These are phyloP conservation scores for Malus hybrid DNA, from an alignment of 331 rosid genomes.

Conservation along the genomic window DNA sequence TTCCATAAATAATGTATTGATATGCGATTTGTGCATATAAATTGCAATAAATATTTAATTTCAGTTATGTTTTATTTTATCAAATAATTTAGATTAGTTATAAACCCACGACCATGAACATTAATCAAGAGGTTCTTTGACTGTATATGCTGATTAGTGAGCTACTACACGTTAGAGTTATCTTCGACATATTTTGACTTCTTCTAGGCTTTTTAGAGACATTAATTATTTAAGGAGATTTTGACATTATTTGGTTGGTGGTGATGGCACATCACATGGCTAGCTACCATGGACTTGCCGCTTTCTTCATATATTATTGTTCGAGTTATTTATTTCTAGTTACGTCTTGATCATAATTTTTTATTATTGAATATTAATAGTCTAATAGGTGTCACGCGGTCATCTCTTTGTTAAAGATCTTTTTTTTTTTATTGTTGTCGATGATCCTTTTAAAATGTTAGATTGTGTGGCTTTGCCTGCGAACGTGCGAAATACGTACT, in stretches of 20 bases:
- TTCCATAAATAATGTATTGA: too few species aligned
- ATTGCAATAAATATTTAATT: neutral
- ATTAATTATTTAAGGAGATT: neutral
- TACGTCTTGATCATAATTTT: neutral
- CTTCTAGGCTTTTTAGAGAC: neutral
- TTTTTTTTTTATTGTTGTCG: neutral
- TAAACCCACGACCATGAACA: neutral
- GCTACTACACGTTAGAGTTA: neutral
- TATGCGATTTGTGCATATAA: neutral
- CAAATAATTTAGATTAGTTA: neutral
- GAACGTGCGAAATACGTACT: neutral
- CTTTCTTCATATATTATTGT: neutral
- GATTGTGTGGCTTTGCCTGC: neutral
- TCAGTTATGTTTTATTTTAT: neutral
- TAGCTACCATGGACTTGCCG: neutral
- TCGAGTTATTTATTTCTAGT: neutral
- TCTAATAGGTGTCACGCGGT: neutral
- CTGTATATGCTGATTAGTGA: neutral
- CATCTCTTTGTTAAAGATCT: neutral
- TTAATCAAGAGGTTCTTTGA: neutral
- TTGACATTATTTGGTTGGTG: neutral
- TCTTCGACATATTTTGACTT: neutral
- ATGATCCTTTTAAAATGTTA: neutral
- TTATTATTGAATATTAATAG: neutral
- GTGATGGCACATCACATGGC: neutral